Conservation (phyloP, 2,329 filamentous ascomycete species). For the Colletotrichum cereale region DNA sequence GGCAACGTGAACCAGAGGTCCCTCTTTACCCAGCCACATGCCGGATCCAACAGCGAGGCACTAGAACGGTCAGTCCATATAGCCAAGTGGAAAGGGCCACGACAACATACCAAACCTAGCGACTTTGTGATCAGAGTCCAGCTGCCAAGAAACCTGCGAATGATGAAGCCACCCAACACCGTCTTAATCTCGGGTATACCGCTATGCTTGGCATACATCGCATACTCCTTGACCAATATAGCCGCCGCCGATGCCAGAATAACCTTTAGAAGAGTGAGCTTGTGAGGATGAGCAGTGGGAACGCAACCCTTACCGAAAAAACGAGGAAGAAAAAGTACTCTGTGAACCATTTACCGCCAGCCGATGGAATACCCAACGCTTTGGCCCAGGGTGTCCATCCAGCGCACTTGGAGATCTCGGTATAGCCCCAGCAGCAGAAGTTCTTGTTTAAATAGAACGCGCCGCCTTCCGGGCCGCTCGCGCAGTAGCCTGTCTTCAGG, state of each 20-base stretch:
- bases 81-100: background rate
- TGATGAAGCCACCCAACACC: conserved; percentile 92
- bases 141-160: conserved; percentile 83
- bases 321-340: conserved; percentile 89
- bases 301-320: conserved; percentile 75
- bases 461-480: conserved; percentile 79
- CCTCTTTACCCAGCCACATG: conserved; percentile 97
- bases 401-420: conserved; percentile 82
- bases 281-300: background rate
- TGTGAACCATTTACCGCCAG: conserved; percentile 80
- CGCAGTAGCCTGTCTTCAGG: conserved; percentile 90
- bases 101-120: conserved; percentile 77
- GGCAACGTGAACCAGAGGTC: conserved; percentile 93
- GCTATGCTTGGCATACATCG: conserved; percentile 90
- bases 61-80: conserved; percentile 58
- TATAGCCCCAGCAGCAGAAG: conserved; percentile 95
- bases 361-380: conserved; percentile 75
- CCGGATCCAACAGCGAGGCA: conserved; percentile 93
- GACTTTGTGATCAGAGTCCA: conserved; percentile 95
- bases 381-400: conserved; percentile 91
- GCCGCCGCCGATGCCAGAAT: conserved; percentile 83
- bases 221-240: conserved; percentile 85
- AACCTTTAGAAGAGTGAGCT: conserved; percentile 61
- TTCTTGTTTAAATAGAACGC: conserved; percentile 90
- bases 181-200: conserved; percentile 99